A percentile compares a stretch with the other conserved stretches of the same genome.
These are phyloP conservation scores for Mangifera indica DNA, from an alignment of 345 rosid genomes.

Conservation along the genomic window DNA sequence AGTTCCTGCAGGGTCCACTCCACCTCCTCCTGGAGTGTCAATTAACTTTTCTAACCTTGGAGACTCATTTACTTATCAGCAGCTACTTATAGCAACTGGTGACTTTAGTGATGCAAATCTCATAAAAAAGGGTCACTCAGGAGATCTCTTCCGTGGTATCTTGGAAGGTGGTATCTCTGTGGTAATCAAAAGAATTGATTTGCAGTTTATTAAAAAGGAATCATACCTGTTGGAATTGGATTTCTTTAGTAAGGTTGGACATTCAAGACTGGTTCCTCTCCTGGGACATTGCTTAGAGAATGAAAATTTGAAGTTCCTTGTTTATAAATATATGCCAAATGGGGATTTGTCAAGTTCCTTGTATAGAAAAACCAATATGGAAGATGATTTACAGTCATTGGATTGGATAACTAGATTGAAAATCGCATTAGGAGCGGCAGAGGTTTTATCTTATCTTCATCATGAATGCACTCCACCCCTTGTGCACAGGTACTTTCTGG, in stretches of 20 bases:
- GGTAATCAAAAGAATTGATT: conserved; percentile 71
- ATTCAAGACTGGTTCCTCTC: conserved; percentile 79
- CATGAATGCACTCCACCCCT: conserved; percentile 88
- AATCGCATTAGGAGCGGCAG: conserved; percentile 94
- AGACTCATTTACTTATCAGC: conserved; percentile 68
- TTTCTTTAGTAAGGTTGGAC: conserved; percentile 67
- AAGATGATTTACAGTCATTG: conserved; percentile 77
- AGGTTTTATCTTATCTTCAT: conserved; percentile 78
- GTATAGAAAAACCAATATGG: conserved; percentile 54
- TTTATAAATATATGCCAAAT: conserved; percentile 86
- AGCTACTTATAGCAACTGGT: conserved; percentile 69
- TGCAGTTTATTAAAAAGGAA: conserved; percentile 53
- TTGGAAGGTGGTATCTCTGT: conserved; percentile 60
- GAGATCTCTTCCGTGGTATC: conserved; percentile 73
- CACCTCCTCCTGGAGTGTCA: conserved; percentile 46
- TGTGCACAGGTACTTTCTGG: conserved; percentile 74
- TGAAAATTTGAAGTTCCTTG: conserved; percentile 76
- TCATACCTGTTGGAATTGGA: conserved; percentile 69
- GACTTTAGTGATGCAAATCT: conserved; percentile 68
- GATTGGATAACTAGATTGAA: conserved; percentile 99
- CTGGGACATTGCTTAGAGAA: conserved; percentile 83
- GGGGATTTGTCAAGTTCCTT: conserved; percentile 80
- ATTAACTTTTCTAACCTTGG: conserved; percentile 69
- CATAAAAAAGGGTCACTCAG: conserved; percentile 91
- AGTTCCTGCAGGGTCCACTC: conserved; percentile 42